Conservation (phyloP, 768 basidiomycete species). For the Sistotremastrum suecicum region DNA sequence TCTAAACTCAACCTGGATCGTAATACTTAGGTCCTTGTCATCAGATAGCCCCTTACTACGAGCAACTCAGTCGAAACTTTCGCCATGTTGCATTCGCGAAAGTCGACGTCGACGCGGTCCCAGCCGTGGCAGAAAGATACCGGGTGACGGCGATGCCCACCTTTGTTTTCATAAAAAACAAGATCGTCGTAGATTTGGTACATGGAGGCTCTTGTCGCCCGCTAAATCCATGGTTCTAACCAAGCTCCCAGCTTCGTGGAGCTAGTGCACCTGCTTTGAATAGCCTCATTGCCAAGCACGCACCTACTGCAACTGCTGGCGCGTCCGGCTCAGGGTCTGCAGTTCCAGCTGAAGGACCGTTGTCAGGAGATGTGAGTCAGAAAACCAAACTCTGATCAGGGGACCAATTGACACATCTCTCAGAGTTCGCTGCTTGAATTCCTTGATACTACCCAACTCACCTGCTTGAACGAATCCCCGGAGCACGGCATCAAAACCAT, state of each 20-base stretch:
- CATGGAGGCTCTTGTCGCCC: no score
- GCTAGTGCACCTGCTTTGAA: no score
- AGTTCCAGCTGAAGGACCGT: no score
- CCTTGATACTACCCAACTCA: conserved; percentile 44
- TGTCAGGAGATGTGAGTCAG: no score
- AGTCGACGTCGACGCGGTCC: conserved; percentile 3
- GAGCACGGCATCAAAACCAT: conserved; percentile 40
- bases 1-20: not conserved
- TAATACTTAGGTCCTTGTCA: conserved; percentile 1
- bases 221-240: no score
- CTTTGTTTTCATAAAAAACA: conserved; percentile 14
- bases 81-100: conserved; percentile 3
- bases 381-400: no score
- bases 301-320: no score
- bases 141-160: conserved; percentile 8
- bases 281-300: no score
- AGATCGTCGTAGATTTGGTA: conserved; percentile 11
- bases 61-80: not conserved
- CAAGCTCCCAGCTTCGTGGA: no score
- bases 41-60: conserved; percentile 1
- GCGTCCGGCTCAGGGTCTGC: no score
- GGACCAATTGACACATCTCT: not conserved
- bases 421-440: conserved; percentile 43
- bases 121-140: conserved; percentile 4
- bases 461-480: conserved; percentile 54